Conservation (phyloP, 768 basidiomycete genomes). For the Suillus sp. region DNA sequence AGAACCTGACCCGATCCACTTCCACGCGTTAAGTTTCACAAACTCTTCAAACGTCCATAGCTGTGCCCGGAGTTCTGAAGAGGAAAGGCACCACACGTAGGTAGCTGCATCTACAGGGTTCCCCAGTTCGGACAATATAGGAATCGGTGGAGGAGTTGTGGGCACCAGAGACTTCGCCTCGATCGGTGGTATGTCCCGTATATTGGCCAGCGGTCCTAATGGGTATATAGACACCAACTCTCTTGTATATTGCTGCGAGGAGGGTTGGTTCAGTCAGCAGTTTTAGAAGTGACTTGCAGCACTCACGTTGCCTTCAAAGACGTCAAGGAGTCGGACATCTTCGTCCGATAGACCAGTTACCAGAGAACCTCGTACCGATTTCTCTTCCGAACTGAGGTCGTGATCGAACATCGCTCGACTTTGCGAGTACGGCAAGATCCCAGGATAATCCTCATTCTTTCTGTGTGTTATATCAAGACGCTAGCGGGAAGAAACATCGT, state of each 20-base stretch:
- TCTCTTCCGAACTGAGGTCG: constrained; percentile 60
- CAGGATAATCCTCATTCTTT: constrained; percentile 81
- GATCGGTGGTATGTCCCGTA: constrained; percentile 26
- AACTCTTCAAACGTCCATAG: constrained; percentile 88
- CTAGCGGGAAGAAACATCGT: constrained; percentile 3
- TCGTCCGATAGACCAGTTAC: constrained; percentile 66
- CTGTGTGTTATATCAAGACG: constrained; percentile 10
- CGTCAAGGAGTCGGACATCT: constrained; percentile 73
- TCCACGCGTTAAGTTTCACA: constrained; percentile 70
- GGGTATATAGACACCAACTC: constrained; percentile 55
- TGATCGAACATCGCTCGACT: constrained; percentile 49
- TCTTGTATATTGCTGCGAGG: constrained; percentile 70
- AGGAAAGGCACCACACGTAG: constrained; percentile 64
- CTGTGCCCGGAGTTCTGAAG: constrained; percentile 49
- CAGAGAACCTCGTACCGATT: constrained; percentile 75
- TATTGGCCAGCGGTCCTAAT: constrained; percentile 44
- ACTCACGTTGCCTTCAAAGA: constrained; percentile 80
- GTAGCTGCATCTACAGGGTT: constrained; percentile 56
- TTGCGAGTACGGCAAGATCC: constrained; percentile 61
- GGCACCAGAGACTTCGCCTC: constrained; percentile 42
- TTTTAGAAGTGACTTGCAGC: not conserved
- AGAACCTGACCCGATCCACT: constrained; percentile 63
- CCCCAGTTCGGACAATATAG: constrained; percentile 36
- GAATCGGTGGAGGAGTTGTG: constrained; percentile 44
- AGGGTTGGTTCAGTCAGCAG: not conserved